Evolutionary conservation across 140 eudicot species (phyloP).

Genomic region (Cichorium intybus): DNA sequence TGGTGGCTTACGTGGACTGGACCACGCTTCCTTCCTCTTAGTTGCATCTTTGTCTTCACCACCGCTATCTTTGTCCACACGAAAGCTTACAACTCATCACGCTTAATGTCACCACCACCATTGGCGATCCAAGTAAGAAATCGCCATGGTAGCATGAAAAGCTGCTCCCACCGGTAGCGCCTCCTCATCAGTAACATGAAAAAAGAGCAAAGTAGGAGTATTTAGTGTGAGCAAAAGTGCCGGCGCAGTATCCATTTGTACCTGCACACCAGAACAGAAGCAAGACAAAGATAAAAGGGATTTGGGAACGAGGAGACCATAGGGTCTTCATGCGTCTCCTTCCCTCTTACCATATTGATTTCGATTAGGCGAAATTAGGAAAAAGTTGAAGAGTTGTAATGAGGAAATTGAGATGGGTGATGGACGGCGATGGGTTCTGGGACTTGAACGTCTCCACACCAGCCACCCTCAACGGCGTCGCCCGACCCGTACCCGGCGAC

Average conservation of each 20-base stretch:
- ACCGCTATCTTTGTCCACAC: neutral
- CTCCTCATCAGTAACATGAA: constrained; percentile 38
- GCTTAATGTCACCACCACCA: neutral
- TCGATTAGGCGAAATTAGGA: neutral
- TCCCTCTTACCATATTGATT: neutral
- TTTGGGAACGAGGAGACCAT: neutral
- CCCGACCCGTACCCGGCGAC: constrained; percentile 66
- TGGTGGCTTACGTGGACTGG: too few relatives aligned
- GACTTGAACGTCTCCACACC: constrained; percentile 84
- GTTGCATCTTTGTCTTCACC: too few relatives aligned
- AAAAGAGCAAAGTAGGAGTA: neutral
- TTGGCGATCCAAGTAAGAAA: constrained; percentile 54
- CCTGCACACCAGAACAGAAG: neutral
- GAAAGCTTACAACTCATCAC: constrained; percentile 23
- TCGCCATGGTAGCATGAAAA: constrained; percentile 67
- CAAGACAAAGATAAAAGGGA: neutral
- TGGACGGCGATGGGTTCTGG: constrained; percentile 73
- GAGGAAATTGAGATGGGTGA: constrained; percentile 84
- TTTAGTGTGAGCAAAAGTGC: neutral
- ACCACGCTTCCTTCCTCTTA: too few relatives aligned
- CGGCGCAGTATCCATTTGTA: neutral
- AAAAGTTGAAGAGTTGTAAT: constrained; percentile 16
- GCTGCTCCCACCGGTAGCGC: constrained; percentile 69
- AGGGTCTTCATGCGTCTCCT: neutral
- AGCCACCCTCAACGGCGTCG: constrained; percentile 61